A percentile compares a stretch with the other conserved stretches of the same genome.
These are phyloP conservation scores for Fraxinus greggii DNA, from an alignment of 305 asterid species.

Conservation along the genomic window DNA sequence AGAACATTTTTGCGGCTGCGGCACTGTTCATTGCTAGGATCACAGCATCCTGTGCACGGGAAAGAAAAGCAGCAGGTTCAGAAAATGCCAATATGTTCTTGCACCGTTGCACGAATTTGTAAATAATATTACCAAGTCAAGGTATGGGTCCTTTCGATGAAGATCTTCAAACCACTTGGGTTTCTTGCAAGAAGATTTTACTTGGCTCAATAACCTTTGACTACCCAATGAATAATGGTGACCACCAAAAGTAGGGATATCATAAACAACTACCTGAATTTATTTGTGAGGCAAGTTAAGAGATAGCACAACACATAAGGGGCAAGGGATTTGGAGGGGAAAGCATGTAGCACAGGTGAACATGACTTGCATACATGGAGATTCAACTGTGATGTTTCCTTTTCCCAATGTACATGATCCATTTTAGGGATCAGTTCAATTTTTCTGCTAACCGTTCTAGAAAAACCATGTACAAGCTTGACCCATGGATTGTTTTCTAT, in stretches of 20 bases:
- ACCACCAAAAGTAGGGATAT: slow-evolving; percentile 59
- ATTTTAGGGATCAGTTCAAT: slow-evolving; percentile 48
- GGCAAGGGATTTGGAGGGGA: not conserved
- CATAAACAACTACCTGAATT: slow-evolving; percentile 66
- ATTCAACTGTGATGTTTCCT: slow-evolving; percentile 48
- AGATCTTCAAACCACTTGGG: slow-evolving; percentile 81
- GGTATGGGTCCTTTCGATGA: slow-evolving; percentile 40
- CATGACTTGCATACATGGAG: slow-evolving; percentile 98
- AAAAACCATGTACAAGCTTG: slow-evolving; percentile 40
- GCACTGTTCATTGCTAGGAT: slow-evolving; percentile 79
- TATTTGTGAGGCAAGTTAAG: slow-evolving; percentile 23
- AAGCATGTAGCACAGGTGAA: slow-evolving; percentile 22
- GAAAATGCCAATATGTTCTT: slow-evolving; percentile 15
- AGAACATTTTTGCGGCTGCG: slow-evolving; percentile 53
- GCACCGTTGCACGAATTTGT: not conserved
- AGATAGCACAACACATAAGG: slow-evolving; percentile 19
- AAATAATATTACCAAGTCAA: slow-evolving; percentile 62
- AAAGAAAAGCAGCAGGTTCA: slow-evolving; percentile 21
- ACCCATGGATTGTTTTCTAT: slow-evolving; percentile 42
- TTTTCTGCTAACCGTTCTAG: slow-evolving; percentile 33
- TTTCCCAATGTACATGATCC: slow-evolving; percentile 73
- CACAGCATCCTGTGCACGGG: slow-evolving; percentile 53
- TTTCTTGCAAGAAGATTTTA: slow-evolving; percentile 46
- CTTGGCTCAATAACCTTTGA: slow-evolving; percentile 29
- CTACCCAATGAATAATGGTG: slow-evolving; percentile 71